Conservation (phyloP, 1,284 basidiomycete species). For the Cryptococcus hybrid region DNA sequence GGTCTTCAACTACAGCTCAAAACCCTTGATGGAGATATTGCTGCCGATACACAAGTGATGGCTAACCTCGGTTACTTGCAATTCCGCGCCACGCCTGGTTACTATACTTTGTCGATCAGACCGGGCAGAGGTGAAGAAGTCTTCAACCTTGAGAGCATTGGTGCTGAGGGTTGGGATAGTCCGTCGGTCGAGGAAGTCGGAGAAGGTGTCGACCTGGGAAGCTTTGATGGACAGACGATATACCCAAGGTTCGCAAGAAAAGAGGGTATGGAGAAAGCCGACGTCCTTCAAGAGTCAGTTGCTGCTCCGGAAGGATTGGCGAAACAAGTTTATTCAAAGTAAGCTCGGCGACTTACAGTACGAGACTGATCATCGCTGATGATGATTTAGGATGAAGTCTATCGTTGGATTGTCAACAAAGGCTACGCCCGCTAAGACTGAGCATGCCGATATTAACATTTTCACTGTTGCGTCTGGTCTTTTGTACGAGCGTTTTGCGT, state of each 20-base stretch:
- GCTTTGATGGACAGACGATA: slow-evolving; percentile 82
- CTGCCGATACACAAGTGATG: slow-evolving; percentile 84
- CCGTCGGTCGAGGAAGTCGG: slow-evolving; percentile 63
- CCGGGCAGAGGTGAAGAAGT: slow-evolving; percentile 77
- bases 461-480: slow-evolving; percentile 97
- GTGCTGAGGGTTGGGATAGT: slow-evolving; percentile 79
- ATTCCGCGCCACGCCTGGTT: slow-evolving; percentile 88
- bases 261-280: slow-evolving; percentile 69
- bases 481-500: slow-evolving; percentile 95
- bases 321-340: slow-evolving; percentile 23
- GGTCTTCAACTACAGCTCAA: slow-evolving; percentile 81
- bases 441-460: slow-evolving; percentile 87
- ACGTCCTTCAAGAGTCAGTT: slow-evolving; percentile 64
- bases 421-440: slow-evolving; percentile 22
- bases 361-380: slow-evolving; percentile 4
- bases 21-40: slow-evolving; percentile 53
- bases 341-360: slow-evolving; percentile 5
- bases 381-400: slow-evolving; percentile 30
- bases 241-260: slow-evolving; percentile 74
- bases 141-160: slow-evolving; percentile 77
- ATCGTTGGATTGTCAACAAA: slow-evolving; percentile 31
- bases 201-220: slow-evolving; percentile 69
- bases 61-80: slow-evolving; percentile 96
- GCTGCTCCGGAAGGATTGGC: slow-evolving; percentile 4
- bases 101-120: slow-evolving; percentile 78